Evolutionary conservation across 768 basidiomycete species (phyloP).

Genomic region (Trametes meyenii): DNA sequence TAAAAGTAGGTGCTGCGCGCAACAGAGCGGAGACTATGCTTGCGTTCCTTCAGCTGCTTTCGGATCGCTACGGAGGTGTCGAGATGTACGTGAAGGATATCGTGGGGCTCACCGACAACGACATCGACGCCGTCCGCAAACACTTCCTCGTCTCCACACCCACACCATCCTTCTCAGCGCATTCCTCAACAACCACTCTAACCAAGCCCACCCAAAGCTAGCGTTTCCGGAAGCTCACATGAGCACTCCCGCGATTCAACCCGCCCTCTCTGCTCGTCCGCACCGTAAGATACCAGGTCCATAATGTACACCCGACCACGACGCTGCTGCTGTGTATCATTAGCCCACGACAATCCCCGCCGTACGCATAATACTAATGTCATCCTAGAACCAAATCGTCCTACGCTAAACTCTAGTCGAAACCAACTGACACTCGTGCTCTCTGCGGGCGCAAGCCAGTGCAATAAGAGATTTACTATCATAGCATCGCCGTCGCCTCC

Average conservation of each 20-base stretch:
- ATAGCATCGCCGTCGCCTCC: background rate
- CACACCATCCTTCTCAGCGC: background rate
- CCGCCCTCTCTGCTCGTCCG: too few species aligned
- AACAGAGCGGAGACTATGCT: slow-evolving; percentile 73
- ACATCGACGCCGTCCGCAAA: slow-evolving; percentile 58
- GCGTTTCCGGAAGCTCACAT: background rate
- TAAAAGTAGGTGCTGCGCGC: background rate
- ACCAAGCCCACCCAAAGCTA: background rate
- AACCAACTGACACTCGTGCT: background rate
- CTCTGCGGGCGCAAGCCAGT: background rate
- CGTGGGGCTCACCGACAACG: slow-evolving; percentile 62
- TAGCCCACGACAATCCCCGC: slow-evolving; percentile 10
- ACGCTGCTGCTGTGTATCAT: slow-evolving; percentile 17
- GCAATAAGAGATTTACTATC: slow-evolving; percentile 3
- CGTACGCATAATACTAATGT: slow-evolving; percentile 12
- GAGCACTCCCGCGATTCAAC: background rate
- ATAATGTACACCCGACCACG: slow-evolving; percentile 2
- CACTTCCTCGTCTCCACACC: slow-evolving; percentile 44
- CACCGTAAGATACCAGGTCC: background rate
- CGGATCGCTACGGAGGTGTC: slow-evolving; percentile 68
- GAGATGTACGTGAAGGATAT: slow-evolving; percentile 62
- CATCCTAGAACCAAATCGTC: background rate
- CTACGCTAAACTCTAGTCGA: too few species aligned
- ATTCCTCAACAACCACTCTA: background rate
- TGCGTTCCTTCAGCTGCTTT: slow-evolving; percentile 64